Percentiles rank a stretch among this genome's conserved stretches.
Conservation (phyloP, 2,329 filamentous ascomycete species). For the Arthroderma sp. region DNA sequence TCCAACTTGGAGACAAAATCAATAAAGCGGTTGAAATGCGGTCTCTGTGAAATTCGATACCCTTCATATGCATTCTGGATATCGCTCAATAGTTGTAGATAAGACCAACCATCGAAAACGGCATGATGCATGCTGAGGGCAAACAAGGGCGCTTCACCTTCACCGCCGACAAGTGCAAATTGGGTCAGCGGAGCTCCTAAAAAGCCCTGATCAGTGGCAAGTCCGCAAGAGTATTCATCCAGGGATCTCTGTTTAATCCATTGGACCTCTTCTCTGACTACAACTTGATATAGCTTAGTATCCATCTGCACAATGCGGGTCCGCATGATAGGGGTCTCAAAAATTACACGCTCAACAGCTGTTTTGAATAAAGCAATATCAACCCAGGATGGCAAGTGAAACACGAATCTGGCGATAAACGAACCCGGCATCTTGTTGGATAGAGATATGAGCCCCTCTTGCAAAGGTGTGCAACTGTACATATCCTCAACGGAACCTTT, state of each 20-base stretch:
- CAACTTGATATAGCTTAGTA: constrained; percentile 13
- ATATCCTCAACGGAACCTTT: constrained; percentile 14
- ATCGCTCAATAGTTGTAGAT: background rate
- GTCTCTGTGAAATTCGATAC: background rate
- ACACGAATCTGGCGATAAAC: constrained; percentile 23
- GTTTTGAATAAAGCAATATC: constrained; percentile 22
- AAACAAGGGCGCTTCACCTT: background rate
- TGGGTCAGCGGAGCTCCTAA: background rate
- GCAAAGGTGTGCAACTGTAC: constrained; percentile 27
- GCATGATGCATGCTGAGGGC: constrained; percentile 1
- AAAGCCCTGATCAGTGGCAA: background rate
- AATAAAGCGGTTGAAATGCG: background rate
- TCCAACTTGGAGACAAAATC: background rate
- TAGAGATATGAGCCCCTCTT: constrained; percentile 28
- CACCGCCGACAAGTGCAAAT: background rate
- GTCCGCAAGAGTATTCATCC: background rate
- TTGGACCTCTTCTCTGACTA: constrained; percentile 10
- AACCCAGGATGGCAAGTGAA: constrained; percentile 14
- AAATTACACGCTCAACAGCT: constrained; percentile 23
- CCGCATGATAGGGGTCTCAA: constrained; percentile 26
- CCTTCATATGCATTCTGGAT: background rate
- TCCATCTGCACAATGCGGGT: constrained; percentile 20
- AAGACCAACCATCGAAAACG: constrained; percentile 2
- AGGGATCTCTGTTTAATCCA: constrained; percentile 8
- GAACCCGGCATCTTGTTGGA: constrained; percentile 21